These are phyloP conservation scores for Vicia faba DNA, from an alignment of 306 rosid species.

Conservation along the genomic window DNA sequence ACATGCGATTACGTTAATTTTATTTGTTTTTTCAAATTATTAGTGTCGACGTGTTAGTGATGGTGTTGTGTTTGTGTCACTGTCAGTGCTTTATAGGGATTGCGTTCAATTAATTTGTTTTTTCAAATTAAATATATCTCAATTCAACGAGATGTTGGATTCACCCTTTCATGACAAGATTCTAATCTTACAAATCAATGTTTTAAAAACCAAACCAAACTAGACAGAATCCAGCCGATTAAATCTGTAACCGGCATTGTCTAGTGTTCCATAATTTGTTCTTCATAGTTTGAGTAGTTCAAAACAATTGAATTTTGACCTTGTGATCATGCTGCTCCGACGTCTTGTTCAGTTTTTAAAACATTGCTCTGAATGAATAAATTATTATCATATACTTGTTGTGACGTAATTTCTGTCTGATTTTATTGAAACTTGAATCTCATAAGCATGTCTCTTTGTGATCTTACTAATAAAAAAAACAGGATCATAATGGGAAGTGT, in stretches of 20 bases:
- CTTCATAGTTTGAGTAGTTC: not conserved
- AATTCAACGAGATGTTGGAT: not conserved
- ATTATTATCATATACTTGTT: not conserved
- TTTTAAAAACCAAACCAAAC: not conserved
- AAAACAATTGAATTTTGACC: not conserved
- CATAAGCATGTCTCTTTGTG: conserved; percentile 20
- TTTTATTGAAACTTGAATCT: conserved; percentile 18
- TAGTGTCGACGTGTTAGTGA: too few relatives aligned
- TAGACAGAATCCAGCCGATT: not conserved
- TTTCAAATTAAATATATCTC: not conserved
- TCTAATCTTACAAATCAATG: not conserved
- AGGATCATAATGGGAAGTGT: conserved; percentile 96
- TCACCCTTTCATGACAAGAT: not conserved
- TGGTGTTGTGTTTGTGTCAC: too few relatives aligned
- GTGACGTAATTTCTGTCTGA: not conserved
- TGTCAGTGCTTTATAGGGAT: too few relatives aligned
- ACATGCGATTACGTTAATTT: too few relatives aligned
- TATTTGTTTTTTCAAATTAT: too few relatives aligned
- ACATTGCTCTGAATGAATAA: not conserved
- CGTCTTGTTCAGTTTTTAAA: not conserved
- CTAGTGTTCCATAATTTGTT: not conserved
- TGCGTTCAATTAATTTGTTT: too few relatives aligned
- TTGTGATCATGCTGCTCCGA: not conserved
- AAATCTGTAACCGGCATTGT: not conserved
- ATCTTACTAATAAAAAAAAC: conserved; percentile 33